Evolutionary conservation across 2,329 filamentous ascomycete species (phyloP).

Genomic region (Aspergillus sp.): DNA sequence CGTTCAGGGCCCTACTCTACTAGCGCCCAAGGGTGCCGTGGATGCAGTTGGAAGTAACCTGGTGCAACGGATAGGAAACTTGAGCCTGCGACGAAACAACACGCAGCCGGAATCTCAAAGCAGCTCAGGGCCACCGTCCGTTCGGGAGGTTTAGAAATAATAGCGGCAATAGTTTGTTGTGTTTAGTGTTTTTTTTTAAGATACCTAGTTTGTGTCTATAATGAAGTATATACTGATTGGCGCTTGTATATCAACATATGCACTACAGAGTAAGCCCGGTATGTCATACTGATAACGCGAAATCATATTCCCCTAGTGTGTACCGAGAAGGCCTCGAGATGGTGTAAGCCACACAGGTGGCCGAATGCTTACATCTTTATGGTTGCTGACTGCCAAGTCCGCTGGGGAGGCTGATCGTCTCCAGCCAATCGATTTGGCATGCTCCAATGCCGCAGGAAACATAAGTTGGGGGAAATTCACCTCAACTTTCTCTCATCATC

Average conservation of each 20-base stretch:
- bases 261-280: neutral
- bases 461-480: neutral
- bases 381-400: slow-evolving; percentile 10
- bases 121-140: slow-evolving; percentile 29
- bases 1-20: slow-evolving; percentile 74
- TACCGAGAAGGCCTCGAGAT: neutral
- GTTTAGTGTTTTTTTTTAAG: slow-evolving; percentile 17
- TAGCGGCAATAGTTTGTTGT: neutral
- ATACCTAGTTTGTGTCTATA: slow-evolving; percentile 19
- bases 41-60: slow-evolving; percentile 91
- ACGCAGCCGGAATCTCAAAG: slow-evolving; percentile 32
- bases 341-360: slow-evolving; percentile 1
- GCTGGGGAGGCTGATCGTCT: neutral
- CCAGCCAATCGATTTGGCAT: slow-evolving; percentile 13
- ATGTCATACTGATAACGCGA: neutral
- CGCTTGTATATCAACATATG: too few species aligned
- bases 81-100: slow-evolving; percentile 59
- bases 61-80: slow-evolving; percentile 78
- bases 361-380: slow-evolving; percentile 6
- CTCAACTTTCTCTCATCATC: neutral
- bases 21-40: slow-evolving; percentile 84
- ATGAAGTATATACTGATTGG: slow-evolving; percentile 5
- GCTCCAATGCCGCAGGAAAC: slow-evolving; percentile 4
- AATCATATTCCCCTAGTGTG: neutral
- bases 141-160: slow-evolving; percentile 36